phyloP scores from a whole-genome alignment of 805 yeast species.

The Starmerella kuoi region DNA sequence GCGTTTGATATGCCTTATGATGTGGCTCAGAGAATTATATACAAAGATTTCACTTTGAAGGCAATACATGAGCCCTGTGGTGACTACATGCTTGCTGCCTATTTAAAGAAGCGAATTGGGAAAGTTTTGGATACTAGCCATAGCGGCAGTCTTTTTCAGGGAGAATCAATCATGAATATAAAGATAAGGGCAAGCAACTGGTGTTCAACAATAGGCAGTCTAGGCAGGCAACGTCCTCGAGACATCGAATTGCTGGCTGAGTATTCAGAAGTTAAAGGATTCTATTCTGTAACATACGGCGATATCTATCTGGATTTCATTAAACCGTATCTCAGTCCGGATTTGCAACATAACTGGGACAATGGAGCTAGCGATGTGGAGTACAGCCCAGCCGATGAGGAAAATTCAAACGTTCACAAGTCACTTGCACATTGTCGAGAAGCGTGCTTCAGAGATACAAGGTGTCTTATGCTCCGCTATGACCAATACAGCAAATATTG shows the following conservation, averaged over 20 bases:
- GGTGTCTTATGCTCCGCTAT: too few relatives aligned
- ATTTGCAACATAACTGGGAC: constrained; percentile 24
- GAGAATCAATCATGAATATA: constrained; percentile 20
- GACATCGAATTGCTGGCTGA: constrained; percentile 22
- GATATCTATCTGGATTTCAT: constrained; percentile 25
- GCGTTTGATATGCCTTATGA: constrained; percentile 12
- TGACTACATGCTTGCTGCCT: constrained; percentile 23
- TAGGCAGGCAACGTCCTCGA: constrained; percentile 20
- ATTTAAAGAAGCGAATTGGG: constrained; percentile 12
- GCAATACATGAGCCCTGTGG: constrained; percentile 22
- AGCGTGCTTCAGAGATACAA: too few relatives aligned
- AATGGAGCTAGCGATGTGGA: constrained; percentile 22
- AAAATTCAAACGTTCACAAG: constrained; percentile 17
- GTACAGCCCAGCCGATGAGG: constrained; percentile 9
- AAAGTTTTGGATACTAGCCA: constrained; percentile 12
- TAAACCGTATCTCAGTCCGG: constrained; percentile 17
- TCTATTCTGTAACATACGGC: constrained; percentile 14
- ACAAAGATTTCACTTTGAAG: constrained; percentile 14
- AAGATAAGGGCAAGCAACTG: constrained; percentile 20
- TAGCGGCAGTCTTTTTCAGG: constrained; percentile 23
- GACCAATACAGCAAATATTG: too few relatives aligned
- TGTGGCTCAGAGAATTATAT: not conserved
- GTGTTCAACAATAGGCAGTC: constrained; percentile 24
- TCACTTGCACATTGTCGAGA: too few relatives aligned
- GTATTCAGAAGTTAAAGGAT: constrained; percentile 18